Conservation (phyloP, 2,329 filamentous ascomycete species). For the Clonostachys byssicola region DNA sequence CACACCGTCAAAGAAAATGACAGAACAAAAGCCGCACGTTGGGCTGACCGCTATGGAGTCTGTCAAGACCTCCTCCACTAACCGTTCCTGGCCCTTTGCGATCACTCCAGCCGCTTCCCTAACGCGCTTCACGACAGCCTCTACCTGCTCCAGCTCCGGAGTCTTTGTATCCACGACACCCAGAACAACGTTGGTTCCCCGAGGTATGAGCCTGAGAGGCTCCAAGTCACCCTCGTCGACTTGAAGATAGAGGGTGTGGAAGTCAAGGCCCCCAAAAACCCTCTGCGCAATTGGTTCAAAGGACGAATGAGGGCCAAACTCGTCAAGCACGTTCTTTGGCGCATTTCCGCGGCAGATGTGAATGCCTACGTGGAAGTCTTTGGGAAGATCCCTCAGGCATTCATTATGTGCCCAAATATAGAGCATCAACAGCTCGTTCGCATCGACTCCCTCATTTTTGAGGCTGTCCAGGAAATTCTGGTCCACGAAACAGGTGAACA, state of each 20-base stretch:
- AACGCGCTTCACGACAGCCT: slow-evolving; percentile 49
- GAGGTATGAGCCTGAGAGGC: slow-evolving; percentile 54
- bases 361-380: slow-evolving; percentile 66
- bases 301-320: slow-evolving; percentile 41
- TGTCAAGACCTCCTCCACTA: slow-evolving; percentile 53
- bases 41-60: slow-evolving; percentile 60
- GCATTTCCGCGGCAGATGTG: slow-evolving; percentile 64
- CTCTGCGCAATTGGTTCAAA: slow-evolving; percentile 60
- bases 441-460: slow-evolving; percentile 50
- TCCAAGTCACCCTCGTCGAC: slow-evolving; percentile 62
- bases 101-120: slow-evolving; percentile 60
- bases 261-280: slow-evolving; percentile 54
- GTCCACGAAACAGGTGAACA: slow-evolving; percentile 63
- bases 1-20: slow-evolving; percentile 48
- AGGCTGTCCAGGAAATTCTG: slow-evolving; percentile 61
- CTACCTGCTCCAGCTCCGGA: slow-evolving; percentile 49
- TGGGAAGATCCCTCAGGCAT: slow-evolving; percentile 55
- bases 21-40: slow-evolving; percentile 68
- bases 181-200: slow-evolving; percentile 56
- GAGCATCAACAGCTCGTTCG: slow-evolving; percentile 62
- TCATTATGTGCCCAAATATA: slow-evolving; percentile 75
- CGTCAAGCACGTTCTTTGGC: slow-evolving; percentile 58
- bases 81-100: slow-evolving; percentile 57
- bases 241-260: slow-evolving; percentile 58
- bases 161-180: slow-evolving; percentile 60